A percentile compares a stretch with the other conserved stretches of the same genome.
Conservation (phyloP, 768 basidiomycete species). For the Harrya chromipes region DNA sequence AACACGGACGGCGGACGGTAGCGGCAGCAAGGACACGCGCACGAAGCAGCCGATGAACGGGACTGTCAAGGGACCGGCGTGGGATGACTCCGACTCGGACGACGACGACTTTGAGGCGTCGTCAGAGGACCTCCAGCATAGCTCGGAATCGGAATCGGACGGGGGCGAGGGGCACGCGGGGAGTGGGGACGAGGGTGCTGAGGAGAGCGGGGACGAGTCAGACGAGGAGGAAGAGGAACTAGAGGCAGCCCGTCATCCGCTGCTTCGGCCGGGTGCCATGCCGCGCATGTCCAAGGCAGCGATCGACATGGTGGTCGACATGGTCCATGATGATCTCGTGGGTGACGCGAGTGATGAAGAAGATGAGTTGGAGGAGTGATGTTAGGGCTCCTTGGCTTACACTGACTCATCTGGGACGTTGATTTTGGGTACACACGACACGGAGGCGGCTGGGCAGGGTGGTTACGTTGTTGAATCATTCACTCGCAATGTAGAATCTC, state of each 20-base stretch:
- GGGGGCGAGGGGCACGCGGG: conserved; percentile 30
- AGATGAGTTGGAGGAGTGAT: conserved; percentile 50
- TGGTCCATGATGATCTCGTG: conserved; percentile 53
- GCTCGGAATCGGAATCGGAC: conserved; percentile 28
- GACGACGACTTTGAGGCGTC: conserved; percentile 37
- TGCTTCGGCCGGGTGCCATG: conserved; percentile 64
- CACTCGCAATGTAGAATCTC: too few species aligned
- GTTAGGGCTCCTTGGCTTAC: background rate
- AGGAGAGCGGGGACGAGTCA: conserved; percentile 36
- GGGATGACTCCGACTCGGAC: conserved; percentile 35
- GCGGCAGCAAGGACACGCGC: conserved; percentile 3
- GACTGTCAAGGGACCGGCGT: conserved; percentile 25
- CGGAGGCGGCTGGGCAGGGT: too few species aligned
- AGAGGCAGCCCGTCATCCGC: conserved; percentile 55
- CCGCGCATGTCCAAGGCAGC: conserved; percentile 65
- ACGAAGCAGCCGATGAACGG: conserved; percentile 3
- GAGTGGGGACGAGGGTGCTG: conserved; percentile 33
- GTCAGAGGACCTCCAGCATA: conserved; percentile 46
- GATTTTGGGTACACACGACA: too few species aligned
- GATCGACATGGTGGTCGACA: conserved; percentile 61
- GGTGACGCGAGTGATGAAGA: conserved; percentile 36
- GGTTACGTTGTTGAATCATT: too few species aligned
- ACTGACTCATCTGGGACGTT: too few species aligned
- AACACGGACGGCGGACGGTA: background rate
- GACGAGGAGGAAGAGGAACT: conserved; percentile 44